These are phyloP conservation scores for Lasiodiplodia theobromae DNA, from an alignment of 2,329 filamentous ascomycete genomes.

Conservation along the genomic window DNA sequence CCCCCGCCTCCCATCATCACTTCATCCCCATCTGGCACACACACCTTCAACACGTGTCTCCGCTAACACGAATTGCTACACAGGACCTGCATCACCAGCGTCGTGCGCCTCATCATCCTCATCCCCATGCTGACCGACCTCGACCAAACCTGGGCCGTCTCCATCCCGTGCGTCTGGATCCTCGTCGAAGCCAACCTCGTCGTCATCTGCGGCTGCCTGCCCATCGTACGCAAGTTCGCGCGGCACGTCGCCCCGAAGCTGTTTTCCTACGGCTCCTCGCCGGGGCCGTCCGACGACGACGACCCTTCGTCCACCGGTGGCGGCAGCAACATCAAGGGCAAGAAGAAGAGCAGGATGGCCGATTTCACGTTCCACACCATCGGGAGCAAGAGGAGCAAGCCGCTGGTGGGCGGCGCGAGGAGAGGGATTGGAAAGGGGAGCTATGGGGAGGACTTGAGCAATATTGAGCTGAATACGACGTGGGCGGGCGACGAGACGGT, in stretches of 20 bases:
- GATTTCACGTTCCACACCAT: conserved; percentile 11
- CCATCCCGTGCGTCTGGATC: conserved; percentile 24
- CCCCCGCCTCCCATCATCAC: background rate
- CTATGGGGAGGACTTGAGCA: background rate
- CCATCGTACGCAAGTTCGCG: conserved; percentile 52
- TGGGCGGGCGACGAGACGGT: background rate
- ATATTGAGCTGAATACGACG: conserved; percentile 17
- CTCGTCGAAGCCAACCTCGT: conserved; percentile 52
- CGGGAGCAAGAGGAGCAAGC: conserved; percentile 12
- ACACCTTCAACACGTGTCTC: background rate
- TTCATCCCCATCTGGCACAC: background rate
- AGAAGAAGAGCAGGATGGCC: background rate
- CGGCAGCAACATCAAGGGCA: too few relatives aligned
- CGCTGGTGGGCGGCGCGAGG: background rate
- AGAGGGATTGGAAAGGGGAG: background rate
- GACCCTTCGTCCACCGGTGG: background rate
- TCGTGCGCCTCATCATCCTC: conserved; percentile 39
- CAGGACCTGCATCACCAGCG: conserved; percentile 43
- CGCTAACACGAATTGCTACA: background rate
- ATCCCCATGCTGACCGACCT: conserved; percentile 19
- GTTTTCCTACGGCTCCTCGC: background rate
- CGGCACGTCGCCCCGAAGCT: conserved; percentile 44
- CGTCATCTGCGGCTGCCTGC: conserved; percentile 52
- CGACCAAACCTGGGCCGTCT: conserved; percentile 25
- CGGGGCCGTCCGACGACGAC: background rate